phyloP scores from a whole-genome alignment of 2,329 filamentous ascomycete species.

The Colletotrichum higginsianum region DNA sequence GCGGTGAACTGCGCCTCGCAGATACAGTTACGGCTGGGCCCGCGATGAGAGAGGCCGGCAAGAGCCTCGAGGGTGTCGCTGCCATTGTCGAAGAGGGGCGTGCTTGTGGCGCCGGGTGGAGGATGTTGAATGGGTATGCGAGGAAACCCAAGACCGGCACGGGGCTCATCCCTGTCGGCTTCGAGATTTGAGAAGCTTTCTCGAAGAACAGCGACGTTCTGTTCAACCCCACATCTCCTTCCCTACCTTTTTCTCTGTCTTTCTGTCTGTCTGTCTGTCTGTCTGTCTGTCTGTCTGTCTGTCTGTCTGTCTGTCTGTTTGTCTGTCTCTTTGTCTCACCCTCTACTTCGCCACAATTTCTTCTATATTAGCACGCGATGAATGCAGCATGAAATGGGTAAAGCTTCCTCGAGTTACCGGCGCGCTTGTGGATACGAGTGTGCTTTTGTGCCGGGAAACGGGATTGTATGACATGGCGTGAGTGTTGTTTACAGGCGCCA shows the following conservation, averaged over 20 bases:
- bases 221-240: no score
- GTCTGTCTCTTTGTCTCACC: neutral
- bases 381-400: neutral
- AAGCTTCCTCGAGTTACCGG: neutral
- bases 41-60: conserved; percentile 69
- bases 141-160: conserved; percentile 67
- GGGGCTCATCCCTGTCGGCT: conserved; percentile 53
- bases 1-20: conserved; percentile 74
- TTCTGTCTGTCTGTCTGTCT: neutral
- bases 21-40: conserved; percentile 67
- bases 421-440: neutral
- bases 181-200: conserved; percentile 15
- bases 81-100: conserved; percentile 76
- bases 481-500: conserved; percentile 8
- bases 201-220: neutral
- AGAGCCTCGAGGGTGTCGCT: conserved; percentile 72
- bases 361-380: neutral
- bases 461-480: neutral
- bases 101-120: conserved; percentile 70
- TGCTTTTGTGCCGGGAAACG: neutral
- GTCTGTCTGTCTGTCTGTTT: no score
- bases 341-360: neutral
- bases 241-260: neutral
- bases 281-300: neutral
- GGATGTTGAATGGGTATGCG: conserved; percentile 75